Base-by-base conservation (phyloP, 2,329 filamentous ascomycete species). In the Alternaria sp. region DNA sequence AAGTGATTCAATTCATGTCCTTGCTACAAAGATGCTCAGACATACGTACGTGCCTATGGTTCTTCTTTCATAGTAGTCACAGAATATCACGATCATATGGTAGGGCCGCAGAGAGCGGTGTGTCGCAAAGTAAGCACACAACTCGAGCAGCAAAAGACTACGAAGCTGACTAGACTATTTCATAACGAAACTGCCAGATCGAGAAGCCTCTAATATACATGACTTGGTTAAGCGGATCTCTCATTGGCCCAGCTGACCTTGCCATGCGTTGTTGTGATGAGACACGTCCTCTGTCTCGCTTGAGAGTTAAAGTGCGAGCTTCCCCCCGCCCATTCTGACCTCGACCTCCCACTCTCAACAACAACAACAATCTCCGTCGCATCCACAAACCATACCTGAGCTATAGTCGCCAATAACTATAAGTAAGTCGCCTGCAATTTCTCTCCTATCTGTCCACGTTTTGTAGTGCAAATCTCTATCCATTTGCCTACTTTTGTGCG, bases 231-330 rank as follows among this genome's bases (percentile, higher is more conserved):
- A 54, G 36, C 39, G 17, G n/a, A 23, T 31, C 29, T 31, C 24
- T 63, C 45, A 64, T 63, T 62, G 57, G 51, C 40, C 39, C 55
- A 58, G 49, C 55, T 58, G 55, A 58, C 40, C 34, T 40, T 33
- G 41, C 49, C 51, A 58, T 56, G 58, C 56, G 54, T 66, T 68
- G 60, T 66, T 63, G 64, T 60, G 53, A 33, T 58, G 58, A 62
- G 61, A 63, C 52, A 63, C 49, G 49, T 57, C 50, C 28, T 50
- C 29, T 34, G 39, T 39, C 49, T 51, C 49, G 49, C 49, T 51
- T 33, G 49, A 24, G 36, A 51, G 34, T 40, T 59, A 62, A 56
- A 49, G 54, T 54, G 56, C 45, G 51, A 46, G 49, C 42, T 45
- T 33, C 58, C 51, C 42, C 60, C 40, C 40, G 49, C 41, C 46